Percentiles rank a stretch among this genome's conserved stretches.
Conservation (phyloP, 768 basidiomycete genomes). For the Suillus lakei region DNA sequence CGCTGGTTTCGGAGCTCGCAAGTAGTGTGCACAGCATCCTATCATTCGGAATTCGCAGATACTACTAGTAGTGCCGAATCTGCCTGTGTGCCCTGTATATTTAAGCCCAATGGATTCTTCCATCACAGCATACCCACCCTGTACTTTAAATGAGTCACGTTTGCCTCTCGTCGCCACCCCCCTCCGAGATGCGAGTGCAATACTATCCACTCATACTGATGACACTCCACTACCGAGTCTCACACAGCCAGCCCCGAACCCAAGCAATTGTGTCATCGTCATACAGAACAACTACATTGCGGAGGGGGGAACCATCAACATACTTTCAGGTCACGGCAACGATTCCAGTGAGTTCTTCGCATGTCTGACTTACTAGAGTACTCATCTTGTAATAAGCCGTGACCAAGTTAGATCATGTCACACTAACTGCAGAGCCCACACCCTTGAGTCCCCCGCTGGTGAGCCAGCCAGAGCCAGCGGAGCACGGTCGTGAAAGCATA, state of each 20-base stretch:
- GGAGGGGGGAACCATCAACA: conserved; percentile 5
- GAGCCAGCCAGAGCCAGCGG: background rate
- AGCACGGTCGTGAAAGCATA: background rate
- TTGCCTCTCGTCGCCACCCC: background rate
- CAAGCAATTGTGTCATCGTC: background rate
- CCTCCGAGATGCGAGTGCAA: background rate
- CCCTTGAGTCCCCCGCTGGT: background rate
- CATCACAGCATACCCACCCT: background rate
- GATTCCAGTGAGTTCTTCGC: background rate
- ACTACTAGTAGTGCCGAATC: too few relatives aligned
- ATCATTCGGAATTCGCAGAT: too few relatives aligned
- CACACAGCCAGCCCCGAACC: background rate
- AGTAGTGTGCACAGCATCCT: too few relatives aligned
- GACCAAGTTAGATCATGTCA: background rate
- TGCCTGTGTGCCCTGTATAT: too few relatives aligned
- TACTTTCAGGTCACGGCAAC: background rate
- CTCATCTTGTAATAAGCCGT: background rate
- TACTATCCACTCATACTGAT: too few relatives aligned
- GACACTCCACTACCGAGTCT: background rate
- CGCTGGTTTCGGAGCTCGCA: too few relatives aligned
- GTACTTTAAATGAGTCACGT: background rate
- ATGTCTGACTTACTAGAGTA: background rate
- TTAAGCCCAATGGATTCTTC: conserved; percentile 1
- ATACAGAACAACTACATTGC: conserved; percentile 3
- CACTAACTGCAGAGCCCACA: background rate